These are phyloP conservation scores for Yamadazyma philogaea DNA, from an alignment of 805 yeast genomes.

Conservation along the genomic window DNA sequence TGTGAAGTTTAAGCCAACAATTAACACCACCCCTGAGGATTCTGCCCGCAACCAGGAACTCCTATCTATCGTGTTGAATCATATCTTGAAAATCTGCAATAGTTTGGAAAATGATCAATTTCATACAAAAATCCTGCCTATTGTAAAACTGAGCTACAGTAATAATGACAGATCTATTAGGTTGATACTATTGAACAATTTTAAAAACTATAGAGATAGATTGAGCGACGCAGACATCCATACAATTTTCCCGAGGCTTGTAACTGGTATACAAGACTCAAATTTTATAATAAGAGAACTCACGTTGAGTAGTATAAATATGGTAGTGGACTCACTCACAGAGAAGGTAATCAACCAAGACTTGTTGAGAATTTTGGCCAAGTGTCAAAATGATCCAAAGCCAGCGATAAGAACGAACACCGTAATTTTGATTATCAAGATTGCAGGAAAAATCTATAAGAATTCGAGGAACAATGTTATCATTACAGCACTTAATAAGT, in stretches of 20 bases:
- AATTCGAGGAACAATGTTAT: conserved; percentile 66
- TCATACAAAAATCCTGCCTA: conserved; percentile 49
- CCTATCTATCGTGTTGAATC: conserved; percentile 35
- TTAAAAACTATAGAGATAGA: conserved; percentile 52
- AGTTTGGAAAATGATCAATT: conserved; percentile 32
- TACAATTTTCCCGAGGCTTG: conserved; percentile 61
- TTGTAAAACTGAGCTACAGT: conserved; percentile 59
- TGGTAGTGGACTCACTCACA: conserved; percentile 62
- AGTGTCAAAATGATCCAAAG: conserved; percentile 71
- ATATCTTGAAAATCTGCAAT: conserved; percentile 32
- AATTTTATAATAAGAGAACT: conserved; percentile 78
- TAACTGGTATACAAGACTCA: conserved; percentile 85
- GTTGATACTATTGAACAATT: conserved; percentile 60
- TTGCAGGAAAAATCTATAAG: conserved; percentile 56
- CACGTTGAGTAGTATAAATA: conserved; percentile 64
- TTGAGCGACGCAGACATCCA: conserved; percentile 62
- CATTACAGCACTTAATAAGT: conserved; percentile 81
- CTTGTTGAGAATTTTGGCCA: conserved; percentile 73
- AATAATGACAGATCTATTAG: conserved; percentile 76
- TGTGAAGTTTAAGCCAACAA: conserved; percentile 24
- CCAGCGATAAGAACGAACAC: conserved; percentile 80
- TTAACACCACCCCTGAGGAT: conserved; percentile 28
- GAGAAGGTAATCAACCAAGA: conserved; percentile 87
- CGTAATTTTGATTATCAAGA: conserved; percentile 61
- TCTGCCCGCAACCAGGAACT: conserved; percentile 35